phyloP scores from a whole-genome alignment of 2,329 filamentous ascomycete species.

The Pseudogymnoascus sp. region DNA sequence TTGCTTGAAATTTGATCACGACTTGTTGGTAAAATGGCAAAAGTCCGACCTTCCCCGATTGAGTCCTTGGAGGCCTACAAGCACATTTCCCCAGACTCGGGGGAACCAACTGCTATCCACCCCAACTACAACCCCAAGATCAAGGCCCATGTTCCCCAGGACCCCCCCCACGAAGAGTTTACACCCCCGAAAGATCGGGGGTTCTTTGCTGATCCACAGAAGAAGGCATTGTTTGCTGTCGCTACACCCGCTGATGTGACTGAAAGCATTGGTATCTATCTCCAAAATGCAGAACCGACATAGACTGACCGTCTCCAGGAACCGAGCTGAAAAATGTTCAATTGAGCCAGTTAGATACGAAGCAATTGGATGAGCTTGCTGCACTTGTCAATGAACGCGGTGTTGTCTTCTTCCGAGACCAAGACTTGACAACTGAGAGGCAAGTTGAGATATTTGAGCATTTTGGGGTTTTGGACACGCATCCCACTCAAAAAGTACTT shows the following conservation, averaged over 20 bases:
- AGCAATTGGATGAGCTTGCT: conserved; percentile 26
- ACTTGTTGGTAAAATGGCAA: conserved; percentile 13
- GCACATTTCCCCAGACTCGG: conserved; percentile 21
- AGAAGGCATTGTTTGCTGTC: conserved; percentile 35
- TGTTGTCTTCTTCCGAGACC: conserved; percentile 21
- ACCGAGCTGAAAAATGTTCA: conserved; percentile 23
- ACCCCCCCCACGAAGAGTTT: conserved; percentile 16
- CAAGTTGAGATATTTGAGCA: conserved; percentile 19
- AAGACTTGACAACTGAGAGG: conserved; percentile 19
- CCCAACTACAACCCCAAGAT: conserved; percentile 20
- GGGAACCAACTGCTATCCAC: conserved; percentile 18
- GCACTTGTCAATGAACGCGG: conserved; percentile 27
- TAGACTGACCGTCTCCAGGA: conserved; percentile 6
- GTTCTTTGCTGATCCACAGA: conserved; percentile 37
- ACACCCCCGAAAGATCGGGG: conserved; percentile 30
- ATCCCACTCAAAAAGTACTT: conserved; percentile 9
- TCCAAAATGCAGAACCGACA: conserved; percentile 28
- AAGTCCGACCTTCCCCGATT: conserved; percentile 16
- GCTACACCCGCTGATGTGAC: conserved; percentile 36
- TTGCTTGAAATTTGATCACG: background rate
- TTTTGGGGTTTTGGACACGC: conserved; percentile 17
- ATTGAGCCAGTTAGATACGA: conserved; percentile 18
- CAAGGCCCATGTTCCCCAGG: conserved; percentile 15
- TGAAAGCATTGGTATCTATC: conserved; percentile 33
- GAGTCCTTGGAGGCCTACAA: conserved; percentile 19